phyloP scores from a whole-genome alignment of 2,329 filamentous ascomycete species.

The Akanthomyces dipterigenus region DNA sequence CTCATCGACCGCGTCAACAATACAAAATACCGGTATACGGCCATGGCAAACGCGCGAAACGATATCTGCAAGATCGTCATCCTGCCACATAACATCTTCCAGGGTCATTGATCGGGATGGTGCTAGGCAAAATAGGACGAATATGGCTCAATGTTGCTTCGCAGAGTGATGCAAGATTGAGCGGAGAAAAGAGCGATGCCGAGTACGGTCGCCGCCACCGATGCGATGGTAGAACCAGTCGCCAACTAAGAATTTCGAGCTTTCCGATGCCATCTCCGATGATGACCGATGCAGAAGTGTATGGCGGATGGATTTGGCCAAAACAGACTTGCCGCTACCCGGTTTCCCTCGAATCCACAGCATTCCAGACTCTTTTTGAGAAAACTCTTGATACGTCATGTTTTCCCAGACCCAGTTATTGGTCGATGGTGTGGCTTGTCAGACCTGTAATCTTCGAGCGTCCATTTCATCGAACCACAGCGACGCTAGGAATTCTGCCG shows the following conservation, averaged over 20 bases:
- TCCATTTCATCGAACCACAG: not conserved
- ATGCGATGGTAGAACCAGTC: not conserved
- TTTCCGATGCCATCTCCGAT: too few species aligned
- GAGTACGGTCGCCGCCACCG: not conserved
- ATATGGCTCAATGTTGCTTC: not conserved
- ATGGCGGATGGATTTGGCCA: constrained; percentile 6
- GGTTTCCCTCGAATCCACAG: constrained; percentile 12
- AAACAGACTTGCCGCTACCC: constrained; percentile 11
- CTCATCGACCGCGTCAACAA: not conserved
- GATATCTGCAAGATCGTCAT: not conserved
- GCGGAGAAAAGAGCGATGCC: not conserved
- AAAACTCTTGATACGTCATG: not conserved
- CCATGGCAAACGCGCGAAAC: not conserved
- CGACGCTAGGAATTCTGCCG: not conserved
- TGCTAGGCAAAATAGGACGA: not conserved
- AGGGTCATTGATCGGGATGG: not conserved
- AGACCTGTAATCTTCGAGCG: not conserved
- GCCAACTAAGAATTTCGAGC: not conserved
- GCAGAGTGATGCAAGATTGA: not conserved
- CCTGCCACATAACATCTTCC: not conserved
- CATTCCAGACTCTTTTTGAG: not conserved
- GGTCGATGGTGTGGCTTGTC: not conserved
- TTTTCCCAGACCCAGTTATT: not conserved
- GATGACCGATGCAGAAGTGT: not conserved
- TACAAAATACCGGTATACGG: not conserved